Conservation (phyloP, 768 basidiomycete species). For the Mycena amicta region DNA sequence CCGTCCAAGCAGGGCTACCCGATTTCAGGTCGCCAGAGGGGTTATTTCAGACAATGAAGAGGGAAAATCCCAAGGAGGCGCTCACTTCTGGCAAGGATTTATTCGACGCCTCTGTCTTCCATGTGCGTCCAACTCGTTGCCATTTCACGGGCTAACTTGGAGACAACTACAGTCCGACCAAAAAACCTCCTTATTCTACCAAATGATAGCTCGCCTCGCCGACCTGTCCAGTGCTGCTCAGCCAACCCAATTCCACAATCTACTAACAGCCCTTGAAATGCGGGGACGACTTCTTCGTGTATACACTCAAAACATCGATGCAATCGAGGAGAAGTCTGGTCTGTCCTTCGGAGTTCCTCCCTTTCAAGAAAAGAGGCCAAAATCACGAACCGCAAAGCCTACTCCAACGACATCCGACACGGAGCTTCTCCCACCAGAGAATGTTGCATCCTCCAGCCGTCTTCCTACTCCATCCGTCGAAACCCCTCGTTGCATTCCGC, state of each 20-base stretch:
- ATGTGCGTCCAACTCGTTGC: slow-evolving; percentile 56
- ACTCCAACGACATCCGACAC: slow-evolving; percentile 14
- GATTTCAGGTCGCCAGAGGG: slow-evolving; percentile 86
- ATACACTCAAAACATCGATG: slow-evolving; percentile 95
- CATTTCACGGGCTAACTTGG: too few species aligned
- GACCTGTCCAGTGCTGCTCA: slow-evolving; percentile 68
- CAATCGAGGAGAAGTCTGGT: slow-evolving; percentile 84
- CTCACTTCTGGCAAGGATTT: slow-evolving; percentile 82
- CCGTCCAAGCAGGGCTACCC: slow-evolving; percentile 85
- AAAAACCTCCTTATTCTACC: slow-evolving; percentile 78
- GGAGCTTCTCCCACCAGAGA: slow-evolving; percentile 22
- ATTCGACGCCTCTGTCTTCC: slow-evolving; percentile 89
- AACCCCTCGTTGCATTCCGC: slow-evolving; percentile 81
- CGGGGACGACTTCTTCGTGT: slow-evolving; percentile 78
- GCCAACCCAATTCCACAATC: slow-evolving; percentile 80
- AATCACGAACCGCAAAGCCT: slow-evolving; percentile 38
- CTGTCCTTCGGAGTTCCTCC: slow-evolving; percentile 84
- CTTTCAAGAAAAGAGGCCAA: slow-evolving; percentile 58
- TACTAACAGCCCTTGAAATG: slow-evolving; percentile 75
- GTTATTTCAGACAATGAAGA: slow-evolving; percentile 75
- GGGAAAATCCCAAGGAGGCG: slow-evolving; percentile 73
- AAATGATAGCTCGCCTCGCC: slow-evolving; percentile 87
- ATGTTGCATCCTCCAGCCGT: slow-evolving; percentile 30
- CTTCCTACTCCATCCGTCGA: slow-evolving; percentile 56
- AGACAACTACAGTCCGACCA: slow-evolving; percentile 70